These are phyloP conservation scores for Aphanomyces stellatus DNA, from an alignment of 352 stramenopile genomes.

Conservation along the genomic window DNA sequence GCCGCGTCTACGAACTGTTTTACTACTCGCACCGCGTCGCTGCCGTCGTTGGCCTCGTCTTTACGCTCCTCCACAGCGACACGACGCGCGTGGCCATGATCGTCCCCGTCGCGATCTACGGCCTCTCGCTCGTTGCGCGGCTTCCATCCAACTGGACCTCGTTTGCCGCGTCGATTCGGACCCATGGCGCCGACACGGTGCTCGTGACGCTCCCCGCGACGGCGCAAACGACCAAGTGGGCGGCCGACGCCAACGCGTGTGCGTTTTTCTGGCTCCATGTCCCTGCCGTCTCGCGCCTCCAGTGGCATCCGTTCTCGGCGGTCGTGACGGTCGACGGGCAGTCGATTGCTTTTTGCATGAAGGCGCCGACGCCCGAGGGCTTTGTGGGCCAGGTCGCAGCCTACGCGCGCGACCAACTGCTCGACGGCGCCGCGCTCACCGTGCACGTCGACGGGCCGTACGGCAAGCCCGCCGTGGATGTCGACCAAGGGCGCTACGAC, in stretches of 20 bases:
- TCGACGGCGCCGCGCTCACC: constrained; percentile 34
- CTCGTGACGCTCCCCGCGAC: constrained; percentile 44
- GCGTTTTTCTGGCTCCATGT: constrained; percentile 75
- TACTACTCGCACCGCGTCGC: constrained; percentile 68
- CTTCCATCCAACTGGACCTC: background rate
- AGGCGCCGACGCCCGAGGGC: constrained; percentile 31
- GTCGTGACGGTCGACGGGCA: constrained; percentile 59
- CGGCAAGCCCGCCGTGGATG: constrained; percentile 45
- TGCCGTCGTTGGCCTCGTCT: constrained; percentile 62
- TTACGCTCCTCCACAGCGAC: constrained; percentile 52
- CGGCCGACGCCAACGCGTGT: constrained; percentile 36
- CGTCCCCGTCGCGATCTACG: constrained; percentile 55
- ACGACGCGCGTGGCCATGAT: constrained; percentile 40
- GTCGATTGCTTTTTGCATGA: constrained; percentile 69
- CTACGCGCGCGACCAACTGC: constrained; percentile 24
- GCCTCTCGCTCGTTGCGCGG: constrained; percentile 19
- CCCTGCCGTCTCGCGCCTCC: constrained; percentile 40
- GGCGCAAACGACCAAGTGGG: constrained; percentile 50
- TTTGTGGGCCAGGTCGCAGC: constrained; percentile 39
- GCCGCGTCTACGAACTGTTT: constrained; percentile 64
- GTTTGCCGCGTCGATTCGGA: background rate
- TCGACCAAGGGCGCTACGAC: constrained; percentile 56
- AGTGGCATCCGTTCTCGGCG: constrained; percentile 79
- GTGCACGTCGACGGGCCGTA: constrained; percentile 58
- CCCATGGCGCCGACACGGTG: constrained; percentile 24